Evolutionary conservation across 768 basidiomycete species (phyloP).

Genomic region (Harrya chromipes): DNA sequence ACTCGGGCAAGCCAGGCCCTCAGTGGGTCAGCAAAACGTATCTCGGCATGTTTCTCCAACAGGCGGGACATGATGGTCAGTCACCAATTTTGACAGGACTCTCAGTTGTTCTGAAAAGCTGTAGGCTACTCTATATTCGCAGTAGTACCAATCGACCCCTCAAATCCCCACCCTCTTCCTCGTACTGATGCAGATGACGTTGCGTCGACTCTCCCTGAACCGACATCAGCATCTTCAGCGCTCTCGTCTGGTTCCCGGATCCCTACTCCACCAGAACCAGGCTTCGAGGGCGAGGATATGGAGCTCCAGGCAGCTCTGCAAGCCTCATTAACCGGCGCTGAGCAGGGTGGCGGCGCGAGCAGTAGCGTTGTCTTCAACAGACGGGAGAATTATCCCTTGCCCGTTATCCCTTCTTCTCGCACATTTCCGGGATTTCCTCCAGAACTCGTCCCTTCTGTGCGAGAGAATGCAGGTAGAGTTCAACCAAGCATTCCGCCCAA

Average conservation of each 20-base stretch:
- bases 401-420: slow-evolving; percentile 26
- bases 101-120: slow-evolving; percentile 8
- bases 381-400: slow-evolving; percentile 15
- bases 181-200: slow-evolving; percentile 71
- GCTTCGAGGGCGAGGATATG: slow-evolving; percentile 79
- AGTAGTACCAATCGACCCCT: slow-evolving; percentile 60
- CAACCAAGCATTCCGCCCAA: slow-evolving; percentile 25
- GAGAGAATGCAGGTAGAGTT: slow-evolving; percentile 12
- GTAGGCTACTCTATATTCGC: slow-evolving; percentile 81
- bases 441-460: slow-evolving; percentile 7
- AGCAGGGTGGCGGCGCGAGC: neutral
- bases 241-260: slow-evolving; percentile 9
- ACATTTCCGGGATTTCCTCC: slow-evolving; percentile 26
- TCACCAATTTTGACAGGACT: neutral
- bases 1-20: slow-evolving; percentile 67
- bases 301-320: slow-evolving; percentile 86
- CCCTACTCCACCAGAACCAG: slow-evolving; percentile 21
- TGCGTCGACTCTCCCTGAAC: slow-evolving; percentile 60
- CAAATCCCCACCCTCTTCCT: slow-evolving; percentile 49
- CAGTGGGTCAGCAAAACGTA: slow-evolving; percentile 85
- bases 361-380: slow-evolving; percentile 9
- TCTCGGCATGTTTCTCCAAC: slow-evolving; percentile 81
- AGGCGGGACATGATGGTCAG: slow-evolving; percentile 81
- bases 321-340: slow-evolving; percentile 57
- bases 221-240: slow-evolving; percentile 33